A percentile compares a stretch with the other conserved stretches of the same genome.
Conservation (phyloP, 768 basidiomycete species). For the Lentinula sp. region DNA sequence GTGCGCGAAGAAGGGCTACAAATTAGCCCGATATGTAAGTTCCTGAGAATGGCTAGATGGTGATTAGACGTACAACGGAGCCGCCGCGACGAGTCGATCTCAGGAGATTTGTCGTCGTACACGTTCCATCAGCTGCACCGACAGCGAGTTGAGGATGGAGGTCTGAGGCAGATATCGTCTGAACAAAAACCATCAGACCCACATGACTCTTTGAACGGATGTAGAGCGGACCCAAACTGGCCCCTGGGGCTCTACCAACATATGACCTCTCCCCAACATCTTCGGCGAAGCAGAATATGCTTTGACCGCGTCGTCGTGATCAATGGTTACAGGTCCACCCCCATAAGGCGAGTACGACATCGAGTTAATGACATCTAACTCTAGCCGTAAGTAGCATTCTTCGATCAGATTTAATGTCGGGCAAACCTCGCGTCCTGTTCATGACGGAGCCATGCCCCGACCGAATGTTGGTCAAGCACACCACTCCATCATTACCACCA, state of each 20-base stretch:
- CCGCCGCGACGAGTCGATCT: slow-evolving; percentile 66
- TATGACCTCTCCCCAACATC: slow-evolving; percentile 70
- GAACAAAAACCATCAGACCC: background rate
- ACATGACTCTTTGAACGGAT: background rate
- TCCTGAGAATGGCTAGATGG: background rate
- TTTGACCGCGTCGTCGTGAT: slow-evolving; percentile 80
- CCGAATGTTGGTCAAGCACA: slow-evolving; percentile 71
- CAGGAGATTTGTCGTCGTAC: slow-evolving; percentile 67
- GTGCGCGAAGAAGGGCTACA: slow-evolving; percentile 70
- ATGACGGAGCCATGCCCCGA: slow-evolving; percentile 62
- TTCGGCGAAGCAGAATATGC: slow-evolving; percentile 65
- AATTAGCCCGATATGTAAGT: background rate
- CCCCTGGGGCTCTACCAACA: slow-evolving; percentile 67
- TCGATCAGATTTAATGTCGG: background rate
- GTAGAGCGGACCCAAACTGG: slow-evolving; percentile 71
- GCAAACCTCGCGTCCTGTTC: slow-evolving; percentile 70
- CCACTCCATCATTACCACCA: slow-evolving; percentile 77
- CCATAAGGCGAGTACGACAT: slow-evolving; percentile 63
- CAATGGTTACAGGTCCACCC: slow-evolving; percentile 70
- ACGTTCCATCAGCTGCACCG: slow-evolving; percentile 79
- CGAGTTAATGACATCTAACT: slow-evolving; percentile 64
- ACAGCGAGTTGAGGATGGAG: slow-evolving; percentile 84
- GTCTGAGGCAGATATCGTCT: slow-evolving; percentile 75
- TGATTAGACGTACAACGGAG: slow-evolving; percentile 47
- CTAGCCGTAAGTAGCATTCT: background rate